Conservation (phyloP, 352 stramenopile genomes). For the Globisporangium parvum region DNA sequence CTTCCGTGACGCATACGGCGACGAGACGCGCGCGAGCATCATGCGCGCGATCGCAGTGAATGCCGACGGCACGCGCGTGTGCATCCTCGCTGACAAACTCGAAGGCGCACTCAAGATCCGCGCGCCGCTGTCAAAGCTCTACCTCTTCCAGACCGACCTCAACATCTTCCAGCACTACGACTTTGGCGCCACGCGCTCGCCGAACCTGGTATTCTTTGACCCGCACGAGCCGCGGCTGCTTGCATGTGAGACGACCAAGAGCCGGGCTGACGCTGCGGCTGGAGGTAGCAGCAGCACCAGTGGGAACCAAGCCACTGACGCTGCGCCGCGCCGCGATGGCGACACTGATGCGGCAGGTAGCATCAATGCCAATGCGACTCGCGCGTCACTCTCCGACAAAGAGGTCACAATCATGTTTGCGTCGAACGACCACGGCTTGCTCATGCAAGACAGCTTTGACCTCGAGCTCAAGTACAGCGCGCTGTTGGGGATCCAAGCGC, state of each 20-base stretch:
- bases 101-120: conserved; percentile 76
- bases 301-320: conserved; percentile 1
- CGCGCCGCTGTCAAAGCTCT: conserved; percentile 80
- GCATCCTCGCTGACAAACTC: conserved; percentile 79
- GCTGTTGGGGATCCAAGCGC: conserved; percentile 84
- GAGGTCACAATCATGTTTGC: conserved; percentile 91
- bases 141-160: conserved; percentile 88
- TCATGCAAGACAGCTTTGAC: conserved; percentile 90
- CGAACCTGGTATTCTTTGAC: conserved; percentile 88
- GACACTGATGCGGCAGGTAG: conserved; percentile 15
- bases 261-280: conserved; percentile 18
- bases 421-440: conserved; percentile 85
- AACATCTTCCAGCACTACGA: conserved; percentile 89
- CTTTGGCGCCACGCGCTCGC: conserved; percentile 68
- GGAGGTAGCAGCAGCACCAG: conserved; percentile 2
- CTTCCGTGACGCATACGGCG: conserved; percentile 46
- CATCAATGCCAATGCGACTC: not conserved
- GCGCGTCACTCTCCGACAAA: conserved; percentile 43
- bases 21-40: conserved; percentile 46
- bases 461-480: conserved; percentile 74
- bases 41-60: conserved; percentile 82
- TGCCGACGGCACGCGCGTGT: conserved; percentile 84
- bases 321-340: not conserved
- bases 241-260: conserved; percentile 77
- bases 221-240: conserved; percentile 82